phyloP scores from a whole-genome alignment of 768 basidiomycete genomes.

The Hemileccinum impolitum region DNA sequence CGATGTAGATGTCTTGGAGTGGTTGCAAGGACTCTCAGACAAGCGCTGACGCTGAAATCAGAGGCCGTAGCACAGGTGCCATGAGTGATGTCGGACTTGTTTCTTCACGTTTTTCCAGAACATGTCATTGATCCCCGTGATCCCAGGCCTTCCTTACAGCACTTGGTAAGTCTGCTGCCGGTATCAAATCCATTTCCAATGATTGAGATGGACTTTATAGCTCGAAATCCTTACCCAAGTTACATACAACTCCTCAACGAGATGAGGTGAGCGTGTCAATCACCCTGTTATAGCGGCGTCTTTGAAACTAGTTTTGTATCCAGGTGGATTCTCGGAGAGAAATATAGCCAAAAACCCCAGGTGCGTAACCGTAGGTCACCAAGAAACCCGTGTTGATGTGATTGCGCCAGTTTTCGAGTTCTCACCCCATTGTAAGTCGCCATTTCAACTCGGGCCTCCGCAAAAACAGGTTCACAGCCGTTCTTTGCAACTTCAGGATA shows the following conservation, averaged over 20 bases:
- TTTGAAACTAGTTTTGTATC: neutral
- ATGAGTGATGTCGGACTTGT: conserved; percentile 60
- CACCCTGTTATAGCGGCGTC: neutral
- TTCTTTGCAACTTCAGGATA: conserved; percentile 19
- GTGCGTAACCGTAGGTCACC: conserved; percentile 9
- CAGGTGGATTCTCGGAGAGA: conserved; percentile 40
- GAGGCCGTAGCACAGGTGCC: conserved; percentile 67
- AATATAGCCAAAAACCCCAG: conserved; percentile 60
- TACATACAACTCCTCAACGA: conserved; percentile 47
- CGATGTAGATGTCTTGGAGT: conserved; percentile 71
- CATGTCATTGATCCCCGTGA: neutral
- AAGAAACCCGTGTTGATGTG: conserved; percentile 6
- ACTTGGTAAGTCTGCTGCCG: conserved; percentile 38
- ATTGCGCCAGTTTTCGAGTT: conserved; percentile 36
- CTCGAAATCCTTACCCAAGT: conserved; percentile 45
- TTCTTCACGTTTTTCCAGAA: neutral
- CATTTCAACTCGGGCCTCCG: neutral
- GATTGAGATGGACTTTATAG: conserved; percentile 23
- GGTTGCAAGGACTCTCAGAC: conserved; percentile 81
- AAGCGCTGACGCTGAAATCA: conserved; percentile 72
- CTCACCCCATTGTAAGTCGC: conserved; percentile 41
- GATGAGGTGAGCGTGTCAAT: conserved; percentile 37
- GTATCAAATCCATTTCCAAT: neutral
- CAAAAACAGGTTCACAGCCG: neutral
- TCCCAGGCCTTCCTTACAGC: conserved; percentile 54